A percentile compares a stretch with the other conserved stretches of the same genome.
Evolutionary conservation across 768 basidiomycete species (phyloP).

Genomic region (Phylloporus scabripes): DNA sequence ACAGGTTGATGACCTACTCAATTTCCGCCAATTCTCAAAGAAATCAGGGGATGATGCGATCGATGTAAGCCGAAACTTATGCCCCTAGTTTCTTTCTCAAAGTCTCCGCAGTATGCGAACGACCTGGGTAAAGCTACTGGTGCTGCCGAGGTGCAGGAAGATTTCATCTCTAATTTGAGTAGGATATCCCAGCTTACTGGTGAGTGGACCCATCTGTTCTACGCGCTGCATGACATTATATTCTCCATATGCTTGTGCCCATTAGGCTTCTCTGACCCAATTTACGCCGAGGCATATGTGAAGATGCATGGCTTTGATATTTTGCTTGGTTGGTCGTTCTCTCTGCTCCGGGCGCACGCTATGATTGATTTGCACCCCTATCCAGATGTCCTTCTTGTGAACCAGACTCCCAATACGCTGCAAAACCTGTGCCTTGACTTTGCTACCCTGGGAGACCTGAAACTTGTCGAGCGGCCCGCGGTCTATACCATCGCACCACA

Average conservation of each 20-base stretch:
- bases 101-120: conserved; percentile 62
- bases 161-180: conserved; percentile 91
- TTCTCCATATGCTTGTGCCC: conserved; percentile 1
- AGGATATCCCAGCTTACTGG: conserved; percentile 92
- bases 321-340: conserved; percentile 56
- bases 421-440: conserved; percentile 98
- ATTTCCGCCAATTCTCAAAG: conserved; percentile 94
- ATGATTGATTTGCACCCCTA: not conserved
- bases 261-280: conserved; percentile 92
- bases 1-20: conserved; percentile 89
- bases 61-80: conserved; percentile 42
- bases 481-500: conserved; percentile 93
- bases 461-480: conserved; percentile 92
- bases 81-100: not conserved
- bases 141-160: conserved; percentile 74
- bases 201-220: conserved; percentile 24
- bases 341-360: not conserved
- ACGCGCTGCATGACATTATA: not conserved
- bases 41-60: conserved; percentile 78
- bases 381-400: conserved; percentile 90
- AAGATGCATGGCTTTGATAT: conserved; percentile 99
- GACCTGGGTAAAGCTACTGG: conserved; percentile 91
- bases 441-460: conserved; percentile 93
- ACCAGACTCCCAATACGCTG: conserved; percentile 89
- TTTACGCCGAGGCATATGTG: conserved; percentile 97